Base-by-base conservation (phyloP, 2,329 filamentous ascomycete genomes). In the Chrysosporium queenslandicum region DNA sequence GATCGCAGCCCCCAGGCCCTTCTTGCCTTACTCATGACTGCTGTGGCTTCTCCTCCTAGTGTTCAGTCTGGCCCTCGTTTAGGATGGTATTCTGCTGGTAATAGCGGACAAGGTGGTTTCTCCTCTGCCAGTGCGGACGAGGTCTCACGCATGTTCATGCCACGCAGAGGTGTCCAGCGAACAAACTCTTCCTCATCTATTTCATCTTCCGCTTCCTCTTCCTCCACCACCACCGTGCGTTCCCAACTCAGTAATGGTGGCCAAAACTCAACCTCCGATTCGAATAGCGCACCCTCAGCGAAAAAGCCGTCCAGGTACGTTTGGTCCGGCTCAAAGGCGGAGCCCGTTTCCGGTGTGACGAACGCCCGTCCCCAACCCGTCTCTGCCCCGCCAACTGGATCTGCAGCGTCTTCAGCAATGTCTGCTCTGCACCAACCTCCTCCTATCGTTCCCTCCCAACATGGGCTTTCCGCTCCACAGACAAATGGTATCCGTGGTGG, bases 161-260 rank as follows among this genome's bases (percentile, higher is more conserved):
- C 87, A 64, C 87, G 89, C 62, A 96, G 95, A 74, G 83, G 79
- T 65, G 77, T 88, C 56, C 87, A 91, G 68, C 83, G 91, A 67
- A 85, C 85, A 64, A 94, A 88, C 75, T 97, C 91, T 32, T 92
- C 88, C 54, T 94, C 89, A 3, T 95, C 90, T 42, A 77, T 94
- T 58, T 73, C 75, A 52, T 82, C 80, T 20, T 72, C 71, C 52
- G 71, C 75, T 30, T 86, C 87, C 12, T 81, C 81, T 46, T 79
- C 74, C 37, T 71, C 70, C 39, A 72, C 70, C 4, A 63, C 67
- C 46, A 60, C 61, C n/a, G 57, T 64, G 12, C 51, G 48, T 25
- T 50, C 56, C 41, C 66, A 69, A 55, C 63, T 65, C 52, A 64
- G 65, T 59, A 64, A 71, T 66, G 64, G 66, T 55, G 66, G 61